phyloP scores from a whole-genome alignment of 139 green algal genomes.

The Closterium sp. region DNA sequence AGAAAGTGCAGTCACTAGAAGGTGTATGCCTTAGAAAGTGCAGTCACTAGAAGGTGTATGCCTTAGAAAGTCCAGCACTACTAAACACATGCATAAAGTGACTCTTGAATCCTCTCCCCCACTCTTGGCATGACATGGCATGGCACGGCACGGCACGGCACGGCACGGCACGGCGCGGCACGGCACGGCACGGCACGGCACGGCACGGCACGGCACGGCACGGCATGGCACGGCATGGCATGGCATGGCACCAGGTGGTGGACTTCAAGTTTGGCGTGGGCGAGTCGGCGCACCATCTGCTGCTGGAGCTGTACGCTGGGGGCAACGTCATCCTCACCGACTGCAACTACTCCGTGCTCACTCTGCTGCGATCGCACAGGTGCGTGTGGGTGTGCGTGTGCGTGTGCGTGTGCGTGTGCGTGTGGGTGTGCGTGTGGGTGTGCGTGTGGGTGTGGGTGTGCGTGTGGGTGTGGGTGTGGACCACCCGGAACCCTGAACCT shows the following conservation, averaged over 20 bases:
- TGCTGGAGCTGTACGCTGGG: constrained; percentile 95
- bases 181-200: neutral
- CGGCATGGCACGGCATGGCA: neutral
- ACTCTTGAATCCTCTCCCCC: no score
- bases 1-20: no score
- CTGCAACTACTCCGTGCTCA: constrained; percentile 82
- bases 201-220: neutral
- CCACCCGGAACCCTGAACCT: no score
- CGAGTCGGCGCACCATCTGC: constrained; percentile 78
- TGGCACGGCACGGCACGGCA: neutral
- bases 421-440: neutral
- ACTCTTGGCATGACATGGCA: neutral
- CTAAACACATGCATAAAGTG: no score
- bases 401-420: neutral
- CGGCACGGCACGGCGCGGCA: no score
- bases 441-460: neutral
- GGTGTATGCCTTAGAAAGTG: no score
- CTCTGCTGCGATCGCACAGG: constrained; percentile 83
- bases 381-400: neutral
- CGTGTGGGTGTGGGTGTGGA: neutral
- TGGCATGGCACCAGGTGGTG: constrained; percentile 66
- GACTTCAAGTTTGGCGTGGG: constrained; percentile 89
- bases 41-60: no score
- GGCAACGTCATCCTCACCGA: constrained; percentile 95
- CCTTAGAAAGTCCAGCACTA: no score